A percentile compares a stretch with the other conserved stretches of the same genome.
These are phyloP conservation scores for Mortierella claussenii DNA, from an alignment of 192 early-diverging fungal species.

Conservation along the genomic window DNA sequence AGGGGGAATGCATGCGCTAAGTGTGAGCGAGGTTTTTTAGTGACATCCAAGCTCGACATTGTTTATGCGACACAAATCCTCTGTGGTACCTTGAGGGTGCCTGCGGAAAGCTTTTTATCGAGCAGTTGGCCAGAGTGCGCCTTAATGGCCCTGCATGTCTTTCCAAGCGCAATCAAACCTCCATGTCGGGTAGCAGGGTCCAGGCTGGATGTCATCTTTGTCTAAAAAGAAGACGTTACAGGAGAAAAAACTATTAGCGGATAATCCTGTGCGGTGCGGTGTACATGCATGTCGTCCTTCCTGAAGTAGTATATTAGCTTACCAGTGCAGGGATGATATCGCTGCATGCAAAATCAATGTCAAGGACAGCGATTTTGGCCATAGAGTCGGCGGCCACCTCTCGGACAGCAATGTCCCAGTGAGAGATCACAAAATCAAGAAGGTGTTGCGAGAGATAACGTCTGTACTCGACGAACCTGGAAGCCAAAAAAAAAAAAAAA, in stretches of 20 bases:
- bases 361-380: conserved; percentile 68
- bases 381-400: conserved; percentile 81
- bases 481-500: background rate
- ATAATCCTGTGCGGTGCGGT: no score
- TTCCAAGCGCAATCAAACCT: conserved; percentile 29
- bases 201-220: conserved; percentile 32
- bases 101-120: conserved; percentile 17
- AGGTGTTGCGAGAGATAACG: conserved; percentile 79
- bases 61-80: no score
- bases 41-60: no score
- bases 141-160: conserved; percentile 40
- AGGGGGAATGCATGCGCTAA: no score
- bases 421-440: conserved; percentile 68
- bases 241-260: background rate
- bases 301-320: conserved; percentile 20
- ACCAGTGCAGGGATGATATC: conserved; percentile 70
- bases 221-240: background rate
- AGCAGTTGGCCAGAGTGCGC: conserved; percentile 10
- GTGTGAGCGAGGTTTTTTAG: no score
- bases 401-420: conserved; percentile 92
- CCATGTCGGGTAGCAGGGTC: conserved; percentile 47
- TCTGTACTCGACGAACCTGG: conserved; percentile 81
- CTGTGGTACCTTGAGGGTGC: conserved; percentile 21
- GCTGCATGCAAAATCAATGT: conserved; percentile 62
- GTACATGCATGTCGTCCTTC: no score